Evolutionary conservation across 257 asterid species (phyloP), one percentile per base, ranked within the genome.

Genomic region (Plantago major): DNA sequence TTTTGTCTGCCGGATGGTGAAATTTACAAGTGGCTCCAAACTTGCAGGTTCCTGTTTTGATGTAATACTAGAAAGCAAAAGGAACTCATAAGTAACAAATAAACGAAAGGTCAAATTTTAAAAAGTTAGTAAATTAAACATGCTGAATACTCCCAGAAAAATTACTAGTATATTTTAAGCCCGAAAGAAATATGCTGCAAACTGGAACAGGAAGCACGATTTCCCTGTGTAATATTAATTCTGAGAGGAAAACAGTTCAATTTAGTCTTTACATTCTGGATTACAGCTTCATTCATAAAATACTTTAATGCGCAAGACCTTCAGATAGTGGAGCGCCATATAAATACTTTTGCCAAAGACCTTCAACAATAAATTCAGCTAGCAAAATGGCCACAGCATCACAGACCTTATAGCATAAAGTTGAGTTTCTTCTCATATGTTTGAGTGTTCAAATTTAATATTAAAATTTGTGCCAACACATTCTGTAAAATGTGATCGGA

Each of bases 11-110:
- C 68, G 96, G 96, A 79, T 90, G 98, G 73, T 90, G 87, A 77
- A 83, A 90, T 71, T 82, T 90, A 87, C 98, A 90, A 0, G 95
- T 83, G 55, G 85, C 86, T 59, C 98, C 98, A 76, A 81, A 90
- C 70, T 87, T 90, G 85, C 98, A 90, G 70, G 95, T 82, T 56
- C 98, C 98, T 9, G 96, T 90, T 83, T 85, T 87, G 74, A 90
- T 70, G 81, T 80, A 90, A 79, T 86, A 84, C 98, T 91, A 70
- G 65, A 54, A 48, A 68, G 58, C 47, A 55, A 47, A 47, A 26
- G 66, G 53, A 56, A 63, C 26, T 18, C 26, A 37, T 55, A 55
- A 65, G 12, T 17, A 62, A 58, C 33, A 57, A 64, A 11, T 18
- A 64, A 56, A 33, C 40, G 8, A 7, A 33, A 33, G 40, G 55